Percentiles rank a stretch among this genome's conserved stretches.
Evolutionary conservation across 306 rosid genomes (phyloP).

Genomic region (Adenanthera pavonina): DNA sequence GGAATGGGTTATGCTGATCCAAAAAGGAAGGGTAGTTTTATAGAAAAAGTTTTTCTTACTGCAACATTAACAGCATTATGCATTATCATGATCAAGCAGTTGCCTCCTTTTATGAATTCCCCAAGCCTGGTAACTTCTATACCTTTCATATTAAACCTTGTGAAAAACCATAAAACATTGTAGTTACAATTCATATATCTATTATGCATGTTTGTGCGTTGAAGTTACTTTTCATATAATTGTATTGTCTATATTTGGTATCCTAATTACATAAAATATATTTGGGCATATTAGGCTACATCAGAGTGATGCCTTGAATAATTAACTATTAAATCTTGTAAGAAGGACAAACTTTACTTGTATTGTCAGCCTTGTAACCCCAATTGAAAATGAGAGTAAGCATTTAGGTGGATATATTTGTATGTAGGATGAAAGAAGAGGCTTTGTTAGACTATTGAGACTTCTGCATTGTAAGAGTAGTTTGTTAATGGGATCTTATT

Average conservation of each 20-base stretch:
- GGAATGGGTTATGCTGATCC: conserved; percentile 90
- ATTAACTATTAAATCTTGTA: not conserved
- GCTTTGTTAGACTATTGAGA: not conserved
- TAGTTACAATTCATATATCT: not conserved
- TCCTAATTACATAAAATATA: not conserved
- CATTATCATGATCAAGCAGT: conserved; percentile 79
- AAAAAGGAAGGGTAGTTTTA: conserved; percentile 70
- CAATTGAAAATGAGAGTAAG: conserved; percentile 3
- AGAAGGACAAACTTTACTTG: not conserved
- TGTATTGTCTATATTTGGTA: not conserved
- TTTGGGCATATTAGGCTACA: not conserved
- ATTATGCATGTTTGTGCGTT: not conserved
- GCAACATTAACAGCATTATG: conserved; percentile 78
- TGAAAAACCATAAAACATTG: not conserved
- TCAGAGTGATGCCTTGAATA: not conserved
- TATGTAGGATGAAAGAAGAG: not conserved
- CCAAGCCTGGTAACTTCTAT: conserved; percentile 69
- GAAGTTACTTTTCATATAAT: not conserved
- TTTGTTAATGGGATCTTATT: not conserved
- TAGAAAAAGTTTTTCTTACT: conserved; percentile 80
- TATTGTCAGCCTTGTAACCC: not conserved
- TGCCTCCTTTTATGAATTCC: conserved; percentile 67
- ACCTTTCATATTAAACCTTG: not conserved
- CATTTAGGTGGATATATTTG: not conserved
- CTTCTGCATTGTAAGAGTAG: not conserved